These are phyloP conservation scores for Borovskyia barvae DNA, from an alignment of 208 protist species.

Conservation along the genomic window DNA sequence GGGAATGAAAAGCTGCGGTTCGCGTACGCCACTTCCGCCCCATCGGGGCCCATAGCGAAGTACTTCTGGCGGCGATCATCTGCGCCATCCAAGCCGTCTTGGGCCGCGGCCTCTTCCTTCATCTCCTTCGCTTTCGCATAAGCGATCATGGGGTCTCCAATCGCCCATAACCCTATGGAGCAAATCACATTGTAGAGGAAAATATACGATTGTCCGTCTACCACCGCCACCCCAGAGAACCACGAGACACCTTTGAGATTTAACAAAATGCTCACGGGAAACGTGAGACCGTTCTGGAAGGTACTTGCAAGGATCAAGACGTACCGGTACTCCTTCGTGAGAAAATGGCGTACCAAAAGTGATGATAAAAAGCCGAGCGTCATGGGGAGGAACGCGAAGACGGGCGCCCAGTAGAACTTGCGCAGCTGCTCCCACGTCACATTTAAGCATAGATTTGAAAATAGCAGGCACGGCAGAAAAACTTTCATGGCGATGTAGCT, in stretches of 20 bases:
- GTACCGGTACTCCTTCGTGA: conserved; percentile 43
- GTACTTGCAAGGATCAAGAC: conserved; percentile 53
- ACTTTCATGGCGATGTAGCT: conserved; percentile 59
- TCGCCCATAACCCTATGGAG: conserved; percentile 54
- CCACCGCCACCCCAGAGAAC: conserved; percentile 26
- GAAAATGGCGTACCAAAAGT: conserved; percentile 21
- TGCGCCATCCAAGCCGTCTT: not conserved
- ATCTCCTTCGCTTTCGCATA: conserved; percentile 24
- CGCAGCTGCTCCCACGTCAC: conserved; percentile 54
- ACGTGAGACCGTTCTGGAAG: conserved; percentile 77
- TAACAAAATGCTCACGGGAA: conserved; percentile 48
- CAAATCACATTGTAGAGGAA: conserved; percentile 75
- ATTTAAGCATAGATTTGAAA: conserved; percentile 55
- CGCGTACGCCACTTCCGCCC: conserved; percentile 3
- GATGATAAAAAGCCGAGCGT: conserved; percentile 31
- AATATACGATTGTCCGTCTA: conserved; percentile 51
- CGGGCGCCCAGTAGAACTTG: conserved; percentile 59
- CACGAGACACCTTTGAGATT: conserved; percentile 69
- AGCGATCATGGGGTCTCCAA: conserved; percentile 44
- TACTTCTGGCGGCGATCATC: not conserved
- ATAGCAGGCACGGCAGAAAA: conserved; percentile 72
- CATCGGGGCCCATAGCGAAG: not conserved
- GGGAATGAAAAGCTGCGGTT: conserved; percentile 27
- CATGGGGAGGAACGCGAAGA: conserved; percentile 49
- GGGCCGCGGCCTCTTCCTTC: conserved; percentile 2